Base-by-base conservation (phyloP, 2,329 filamentous ascomycete species). In the Arachnopeziza araneosa region DNA sequence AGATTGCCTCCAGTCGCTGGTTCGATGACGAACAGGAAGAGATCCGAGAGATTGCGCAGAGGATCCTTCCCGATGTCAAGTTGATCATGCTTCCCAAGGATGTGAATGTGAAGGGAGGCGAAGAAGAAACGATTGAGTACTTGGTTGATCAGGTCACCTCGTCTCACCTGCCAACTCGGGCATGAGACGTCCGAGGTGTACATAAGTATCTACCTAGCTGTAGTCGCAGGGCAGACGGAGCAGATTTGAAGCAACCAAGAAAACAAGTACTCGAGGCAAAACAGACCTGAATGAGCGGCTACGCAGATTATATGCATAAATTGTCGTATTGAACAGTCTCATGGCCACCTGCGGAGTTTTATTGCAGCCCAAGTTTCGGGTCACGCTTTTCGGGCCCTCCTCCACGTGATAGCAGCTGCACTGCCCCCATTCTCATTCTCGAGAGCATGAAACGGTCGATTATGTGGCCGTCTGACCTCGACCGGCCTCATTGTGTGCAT, bases 11-110 rank as follows among this genome's bases (percentile, higher is more conserved):
- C 2, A 57, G 59, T 2, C 36, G 52, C 17, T 60, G 32, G 26
- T 62, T 65, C 26, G 61, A 63, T 6, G 63, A 63, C 5, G 61
- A 65, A 36, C 55, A 58, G 48, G 63, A 65, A 49, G 63, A 65
- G 36, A 56, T 65, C 36, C 48, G 63, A 26, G 59, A 62, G 30
- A 62, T 63, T 52, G 60, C 63, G 9, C n/a, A 57, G 50, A 57
- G 60, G 55, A 8, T 60, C 7, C n/a, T 56, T 21, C 60, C 61
- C 14, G 55, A 54, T 17, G 56, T 60, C 22, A 53, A 63, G 2
- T 22, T 63, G 22, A 60, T 63, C 22, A 55, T 57, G 21, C 53
- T 63, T 22, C 63, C 60, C 8, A 57, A 54, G 32, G 61, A 61
- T 55, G 14, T 54, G 24, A 30, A 52, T 21, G 36, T 9, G 9